These are phyloP conservation scores for Saraca asoca DNA, from an alignment of 331 rosid genomes.

Conservation along the genomic window DNA sequence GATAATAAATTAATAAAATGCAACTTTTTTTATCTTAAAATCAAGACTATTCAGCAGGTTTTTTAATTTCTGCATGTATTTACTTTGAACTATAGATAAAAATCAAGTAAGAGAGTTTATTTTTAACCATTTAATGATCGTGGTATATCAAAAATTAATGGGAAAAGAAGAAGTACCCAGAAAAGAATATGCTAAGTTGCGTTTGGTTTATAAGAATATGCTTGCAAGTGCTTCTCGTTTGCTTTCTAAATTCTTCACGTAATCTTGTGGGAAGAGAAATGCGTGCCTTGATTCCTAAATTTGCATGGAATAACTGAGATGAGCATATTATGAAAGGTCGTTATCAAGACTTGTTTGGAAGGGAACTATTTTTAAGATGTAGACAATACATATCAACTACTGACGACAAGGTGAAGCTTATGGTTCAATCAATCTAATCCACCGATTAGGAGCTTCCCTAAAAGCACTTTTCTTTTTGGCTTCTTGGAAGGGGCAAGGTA, in stretches of 20 bases:
- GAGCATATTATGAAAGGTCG: constrained; percentile 3
- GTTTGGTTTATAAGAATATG: constrained; percentile 38
- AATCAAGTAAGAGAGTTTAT: too few relatives aligned
- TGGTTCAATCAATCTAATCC: constrained; percentile 1
- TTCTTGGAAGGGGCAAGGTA: constrained; percentile 14
- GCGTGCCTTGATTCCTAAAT: constrained; percentile 8
- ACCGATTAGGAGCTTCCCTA: too few relatives aligned
- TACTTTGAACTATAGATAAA: too few relatives aligned
- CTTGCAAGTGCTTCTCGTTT: constrained; percentile 14
- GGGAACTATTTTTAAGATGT: constrained; percentile 6
- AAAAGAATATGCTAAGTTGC: constrained; percentile 40
- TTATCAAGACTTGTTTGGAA: not conserved
- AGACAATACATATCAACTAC: not conserved
- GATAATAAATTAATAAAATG: too few relatives aligned
- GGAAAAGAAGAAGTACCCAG: constrained; percentile 1
- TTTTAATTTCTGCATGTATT: too few relatives aligned
- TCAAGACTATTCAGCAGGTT: too few relatives aligned
- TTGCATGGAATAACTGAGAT: constrained; percentile 28
- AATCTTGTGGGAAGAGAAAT: constrained; percentile 14
- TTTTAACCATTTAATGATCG: constrained; percentile 7
- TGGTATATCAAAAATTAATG: not conserved
- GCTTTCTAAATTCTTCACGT: constrained; percentile 31
- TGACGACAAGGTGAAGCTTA: not conserved
- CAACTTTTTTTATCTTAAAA: too few relatives aligned
- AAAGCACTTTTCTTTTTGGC: too few relatives aligned